Evolutionary conservation across 352 stramenopile genomes (phyloP), one percentile per base, ranked within the genome.

Genomic region (Phytophthora constricta): DNA sequence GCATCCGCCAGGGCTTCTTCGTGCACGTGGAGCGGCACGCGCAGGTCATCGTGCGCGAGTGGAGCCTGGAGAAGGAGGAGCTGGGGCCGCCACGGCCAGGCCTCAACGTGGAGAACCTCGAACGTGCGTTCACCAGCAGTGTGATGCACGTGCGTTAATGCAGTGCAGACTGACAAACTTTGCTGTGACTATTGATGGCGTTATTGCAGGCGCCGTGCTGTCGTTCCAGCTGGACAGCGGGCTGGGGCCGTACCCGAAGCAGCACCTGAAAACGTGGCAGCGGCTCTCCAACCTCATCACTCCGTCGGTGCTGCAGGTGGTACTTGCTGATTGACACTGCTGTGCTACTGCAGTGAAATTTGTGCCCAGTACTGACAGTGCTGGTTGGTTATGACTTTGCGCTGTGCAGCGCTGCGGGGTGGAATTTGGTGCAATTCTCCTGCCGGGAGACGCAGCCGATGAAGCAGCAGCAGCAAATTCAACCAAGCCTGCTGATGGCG

Each of bases 1-100:
- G 86, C 34, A 89, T 95, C 10, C 85, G 88, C 2, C 86, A 96
- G 61, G 86, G 86, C 13, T 95, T 96, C 58, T 96, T 96, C 57
- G 31, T 95, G 0, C 61, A 87, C 37, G 65, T 96, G 13, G 62
- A 87, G 66, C 61, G 68, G 33, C 73, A 89, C 34, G 68, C 70
- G 3, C 85, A 96, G 34, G 77, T 95, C 20, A 52, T 93, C 45
- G 83, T 91, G 49, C 85, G 86, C 26, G 82, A 92, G 54, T 96
- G 88, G 88, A 91, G 78, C 54, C 26, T 80, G 11, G 76, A 91
- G 48, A 88, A 90, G 27, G 88, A 96, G 70, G 88, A 95, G 62
- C 70, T 96, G 19, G 77, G 80, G 0, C 72, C 64, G 3, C 76
- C 86, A 42, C 73, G 76, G n/a, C 66, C 68, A 17, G 82, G 73